Evolutionary conservation across 169 alveolate species (phyloP).

Genomic region (Cryptosporidium parvum): DNA sequence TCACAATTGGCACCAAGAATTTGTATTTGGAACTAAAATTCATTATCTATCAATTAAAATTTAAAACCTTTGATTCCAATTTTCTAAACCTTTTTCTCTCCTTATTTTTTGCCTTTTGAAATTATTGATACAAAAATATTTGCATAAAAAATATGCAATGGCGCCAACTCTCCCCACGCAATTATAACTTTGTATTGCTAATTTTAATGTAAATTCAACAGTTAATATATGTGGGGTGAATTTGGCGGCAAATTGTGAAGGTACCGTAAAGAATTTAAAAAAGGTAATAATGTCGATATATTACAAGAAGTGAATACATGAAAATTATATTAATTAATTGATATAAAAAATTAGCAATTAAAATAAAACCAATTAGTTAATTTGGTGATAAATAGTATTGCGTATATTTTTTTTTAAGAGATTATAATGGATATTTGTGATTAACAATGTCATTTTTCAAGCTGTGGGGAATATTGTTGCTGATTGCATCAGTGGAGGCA

Average conservation of each 20-base stretch:
- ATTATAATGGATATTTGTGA: background rate
- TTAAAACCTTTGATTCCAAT: background rate
- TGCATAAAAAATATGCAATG: conserved; percentile 8
- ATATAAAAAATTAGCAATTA: background rate
- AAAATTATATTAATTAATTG: background rate
- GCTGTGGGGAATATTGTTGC: conserved; percentile 9
- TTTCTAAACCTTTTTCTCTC: background rate
- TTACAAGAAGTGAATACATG: conserved; percentile 6
- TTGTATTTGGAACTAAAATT: background rate
- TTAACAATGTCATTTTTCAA: background rate
- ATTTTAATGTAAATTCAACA: background rate
- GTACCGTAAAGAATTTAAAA: background rate
- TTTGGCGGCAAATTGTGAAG: background rate
- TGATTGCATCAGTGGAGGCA: background rate
- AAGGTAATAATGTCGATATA: conserved; percentile 7
- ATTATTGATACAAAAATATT: conserved; percentile 5
- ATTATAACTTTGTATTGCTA: background rate
- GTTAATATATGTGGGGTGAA: background rate
- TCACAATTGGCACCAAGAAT: conserved; percentile 14
- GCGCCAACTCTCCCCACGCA: conserved; percentile 60
- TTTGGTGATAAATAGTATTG: background rate
- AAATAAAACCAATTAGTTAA: background rate
- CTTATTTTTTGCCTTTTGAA: conserved; percentile 5
- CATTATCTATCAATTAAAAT: background rate
- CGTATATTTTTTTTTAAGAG: background rate